Conservation (phyloP, 73 alveolate genomes). For the Paraurostyla sp. region DNA sequence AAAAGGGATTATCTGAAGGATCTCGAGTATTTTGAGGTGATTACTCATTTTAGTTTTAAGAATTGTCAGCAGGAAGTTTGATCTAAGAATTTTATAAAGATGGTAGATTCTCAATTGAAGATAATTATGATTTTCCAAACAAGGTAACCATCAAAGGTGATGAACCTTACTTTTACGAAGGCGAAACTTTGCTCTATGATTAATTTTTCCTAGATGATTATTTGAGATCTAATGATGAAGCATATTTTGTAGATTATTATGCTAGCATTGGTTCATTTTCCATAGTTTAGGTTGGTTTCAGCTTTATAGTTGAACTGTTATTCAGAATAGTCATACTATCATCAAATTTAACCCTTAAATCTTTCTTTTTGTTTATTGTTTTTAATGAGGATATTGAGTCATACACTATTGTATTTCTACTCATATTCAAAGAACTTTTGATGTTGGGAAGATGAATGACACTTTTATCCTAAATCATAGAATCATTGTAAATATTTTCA, state of each 20-base stretch:
- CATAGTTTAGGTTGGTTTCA: neutral
- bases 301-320: neutral
- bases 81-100: neutral
- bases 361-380: neutral
- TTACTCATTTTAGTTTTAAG: neutral
- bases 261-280: neutral
- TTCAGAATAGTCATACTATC: neutral
- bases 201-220: too few relatives aligned
- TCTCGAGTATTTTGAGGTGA: too few relatives aligned
- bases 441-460: neutral
- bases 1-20: neutral
- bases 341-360: neutral
- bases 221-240: too few relatives aligned
- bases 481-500: neutral
- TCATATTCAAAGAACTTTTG: neutral
- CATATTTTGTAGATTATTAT: neutral
- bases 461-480: neutral
- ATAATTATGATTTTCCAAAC: neutral
- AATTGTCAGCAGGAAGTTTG: neutral
- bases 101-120: neutral
- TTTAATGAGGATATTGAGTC: neutral
- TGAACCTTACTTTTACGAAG: neutral
- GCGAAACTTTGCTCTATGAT: neutral
- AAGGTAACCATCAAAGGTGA: constrained; percentile 4
- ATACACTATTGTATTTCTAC: neutral